These are phyloP conservation scores for Domatiomyces globalis DNA, from an alignment of 2,329 filamentous ascomycete genomes.

Conservation along the genomic window DNA sequence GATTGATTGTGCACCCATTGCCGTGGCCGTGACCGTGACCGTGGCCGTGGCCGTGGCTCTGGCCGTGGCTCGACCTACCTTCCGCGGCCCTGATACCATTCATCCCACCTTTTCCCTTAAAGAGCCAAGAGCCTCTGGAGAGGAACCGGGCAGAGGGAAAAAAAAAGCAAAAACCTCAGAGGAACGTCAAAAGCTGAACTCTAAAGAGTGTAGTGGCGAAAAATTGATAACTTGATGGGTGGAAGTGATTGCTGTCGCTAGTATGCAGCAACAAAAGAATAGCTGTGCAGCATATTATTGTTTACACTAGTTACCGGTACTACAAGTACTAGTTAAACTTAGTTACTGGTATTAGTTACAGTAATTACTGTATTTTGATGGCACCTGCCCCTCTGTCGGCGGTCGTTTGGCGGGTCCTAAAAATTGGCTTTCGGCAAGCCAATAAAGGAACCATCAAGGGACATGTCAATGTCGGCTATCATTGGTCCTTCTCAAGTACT, in stretches of 20 bases:
- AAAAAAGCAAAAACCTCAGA: neutral
- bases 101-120: neutral
- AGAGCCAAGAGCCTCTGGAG: no score
- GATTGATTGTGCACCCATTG: neutral
- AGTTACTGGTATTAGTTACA: no score
- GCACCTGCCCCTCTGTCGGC: no score
- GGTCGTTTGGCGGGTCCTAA: neutral
- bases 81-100: neutral
- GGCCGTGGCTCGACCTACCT: neutral
- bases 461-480: constrained; percentile 1
- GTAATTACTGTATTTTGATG: no score
- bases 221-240: neutral
- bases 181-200: neutral
- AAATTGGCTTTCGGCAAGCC: neutral
- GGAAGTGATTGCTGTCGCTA: neutral
- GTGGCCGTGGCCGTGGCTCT: no score
- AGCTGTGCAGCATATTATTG: neutral
- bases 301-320: no score
- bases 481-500: constrained; percentile 4
- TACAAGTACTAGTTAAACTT: no score
- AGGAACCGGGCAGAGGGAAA: neutral
- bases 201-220: neutral
- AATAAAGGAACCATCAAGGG: neutral
- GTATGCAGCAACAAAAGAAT: no score
- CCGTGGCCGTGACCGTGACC: neutral